Evolutionary conservation across 2,329 filamentous ascomycete species (phyloP), one percentile per base, ranked within the genome.

Genomic region (Mycosphaerella sp.): DNA sequence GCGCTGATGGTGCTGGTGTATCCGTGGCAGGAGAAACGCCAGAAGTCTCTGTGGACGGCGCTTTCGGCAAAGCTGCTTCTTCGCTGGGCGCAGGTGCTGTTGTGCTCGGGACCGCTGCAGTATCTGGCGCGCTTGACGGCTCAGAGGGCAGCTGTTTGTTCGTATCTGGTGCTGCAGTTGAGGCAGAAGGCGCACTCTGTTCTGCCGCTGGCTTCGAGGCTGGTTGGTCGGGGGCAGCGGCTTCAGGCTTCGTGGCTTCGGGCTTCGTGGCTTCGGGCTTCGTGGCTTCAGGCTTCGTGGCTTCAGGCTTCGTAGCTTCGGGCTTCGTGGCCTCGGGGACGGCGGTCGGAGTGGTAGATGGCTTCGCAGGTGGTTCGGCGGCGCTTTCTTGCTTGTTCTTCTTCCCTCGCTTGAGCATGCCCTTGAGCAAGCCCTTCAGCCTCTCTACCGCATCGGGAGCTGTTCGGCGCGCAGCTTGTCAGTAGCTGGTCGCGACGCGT

Each of bases 361-460:
- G 44, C 42, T 36, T 51, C 32, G 57, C 34, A 39, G 45, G 41
- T 23, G 45, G 29, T 45, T 51, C 48, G 38, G 51, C 41, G 23
- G 54, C 23, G 8, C 42, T 23, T 14, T 51, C 50, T 45, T 56
- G 49, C 42, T 59, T 61, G 48, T 55, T 57, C 45, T 56, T 57
- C 47, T 57, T 61, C 39, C 55, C 55, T 29, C 55, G 60, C 49
- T 52, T 59, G 45, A 62, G 59, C 46, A 62, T 45, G 46, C 59
- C 57, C 40, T 62, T 62, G 47, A 62, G 36, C 43, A 62, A 38
- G 21, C 53, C 46, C 55, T 62, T 62, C 29, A 62, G 56, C 38
- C 58, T 59, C 45, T 62, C 59, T n/a, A 59, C 55, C 51, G 60
- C 59, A 49, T 62, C 59, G 34, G 60, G 60, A 54, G 60, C 59